phyloP scores from a whole-genome alignment of 345 rosid genomes.

The Heritiera littoralis region DNA sequence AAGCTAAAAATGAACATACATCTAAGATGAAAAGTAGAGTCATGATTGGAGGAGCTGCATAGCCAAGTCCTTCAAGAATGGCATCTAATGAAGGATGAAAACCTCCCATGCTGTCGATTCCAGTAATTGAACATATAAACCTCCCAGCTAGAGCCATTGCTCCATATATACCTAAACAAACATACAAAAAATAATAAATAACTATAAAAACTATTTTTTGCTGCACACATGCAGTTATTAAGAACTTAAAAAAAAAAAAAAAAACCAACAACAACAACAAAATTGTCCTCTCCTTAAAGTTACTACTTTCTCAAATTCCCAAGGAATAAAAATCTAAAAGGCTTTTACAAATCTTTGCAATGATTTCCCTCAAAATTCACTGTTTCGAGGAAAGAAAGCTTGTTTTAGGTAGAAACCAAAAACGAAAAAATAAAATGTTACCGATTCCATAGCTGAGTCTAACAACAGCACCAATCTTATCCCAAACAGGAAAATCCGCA shows the following conservation, averaged over 20 bases:
- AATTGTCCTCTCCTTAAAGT: not conserved
- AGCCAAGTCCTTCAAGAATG: constrained; percentile 77
- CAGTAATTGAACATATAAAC: constrained; percentile 83
- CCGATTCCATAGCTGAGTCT: constrained; percentile 93
- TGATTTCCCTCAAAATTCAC: too few relatives aligned
- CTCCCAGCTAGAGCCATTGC: constrained; percentile 90
- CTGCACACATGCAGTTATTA: too few relatives aligned
- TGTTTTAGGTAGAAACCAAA: not conserved
- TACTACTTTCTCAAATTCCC: not conserved
- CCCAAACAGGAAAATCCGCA: constrained; percentile 81
- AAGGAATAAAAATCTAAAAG: not conserved
- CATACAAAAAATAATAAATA: not conserved
- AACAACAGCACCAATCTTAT: constrained; percentile 83
- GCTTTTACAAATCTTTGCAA: not conserved
- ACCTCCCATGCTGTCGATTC: constrained; percentile 84
- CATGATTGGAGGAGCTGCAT: constrained; percentile 93
- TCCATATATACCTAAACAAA: constrained; percentile 73
- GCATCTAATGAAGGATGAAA: constrained; percentile 78
- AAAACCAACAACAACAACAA: not conserved
- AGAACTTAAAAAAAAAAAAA: too few relatives aligned
- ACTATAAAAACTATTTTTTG: not conserved
- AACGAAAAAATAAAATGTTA: constrained; percentile 21
- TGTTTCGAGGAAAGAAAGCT: too few relatives aligned
- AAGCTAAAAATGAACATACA: constrained; percentile 40
- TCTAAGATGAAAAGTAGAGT: constrained; percentile 94